Percentiles rank a stretch among this genome's conserved stretches.
Conservation (phyloP, 208 protist genomes). For the Leishmania turanica region DNA sequence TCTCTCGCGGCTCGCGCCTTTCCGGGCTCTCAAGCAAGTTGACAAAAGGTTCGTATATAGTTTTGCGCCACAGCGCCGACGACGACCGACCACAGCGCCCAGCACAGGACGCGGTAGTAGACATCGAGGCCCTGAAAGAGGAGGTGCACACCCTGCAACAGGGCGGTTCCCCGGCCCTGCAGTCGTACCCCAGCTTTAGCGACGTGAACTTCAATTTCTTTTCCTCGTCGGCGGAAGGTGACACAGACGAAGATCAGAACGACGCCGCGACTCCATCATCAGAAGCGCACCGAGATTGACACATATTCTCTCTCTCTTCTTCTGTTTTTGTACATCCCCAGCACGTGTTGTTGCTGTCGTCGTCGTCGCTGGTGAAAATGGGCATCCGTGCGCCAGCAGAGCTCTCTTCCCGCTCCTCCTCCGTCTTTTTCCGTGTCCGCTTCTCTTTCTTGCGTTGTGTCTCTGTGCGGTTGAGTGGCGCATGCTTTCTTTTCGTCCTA, state of each 20-base stretch:
- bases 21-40: not conserved
- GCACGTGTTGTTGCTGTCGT: not conserved
- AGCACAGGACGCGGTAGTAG: conserved; percentile 10
- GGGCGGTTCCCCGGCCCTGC: conserved; percentile 47
- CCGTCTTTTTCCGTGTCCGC: not conserved
- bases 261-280: not conserved
- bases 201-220: conserved; percentile 45
- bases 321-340: not conserved
- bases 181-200: conserved; percentile 63
- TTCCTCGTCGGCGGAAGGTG: conserved; percentile 5
- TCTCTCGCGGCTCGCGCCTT: conserved; percentile 7
- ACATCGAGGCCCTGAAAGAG: conserved; percentile 31
- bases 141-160: conserved; percentile 31
- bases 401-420: not conserved
- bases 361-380: not conserved
- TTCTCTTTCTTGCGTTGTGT: not conserved
- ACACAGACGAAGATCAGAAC: conserved; percentile 11
- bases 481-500: not conserved
- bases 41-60: conserved; percentile 20
- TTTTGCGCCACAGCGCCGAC: conserved; percentile 21
- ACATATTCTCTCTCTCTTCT: no score
- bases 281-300: not conserved
- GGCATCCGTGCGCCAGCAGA: not conserved
- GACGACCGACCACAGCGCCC: conserved; percentile 16
- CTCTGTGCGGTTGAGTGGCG: not conserved